Base-by-base conservation (phyloP, 345 rosid species). In the Jatropha curcas region DNA sequence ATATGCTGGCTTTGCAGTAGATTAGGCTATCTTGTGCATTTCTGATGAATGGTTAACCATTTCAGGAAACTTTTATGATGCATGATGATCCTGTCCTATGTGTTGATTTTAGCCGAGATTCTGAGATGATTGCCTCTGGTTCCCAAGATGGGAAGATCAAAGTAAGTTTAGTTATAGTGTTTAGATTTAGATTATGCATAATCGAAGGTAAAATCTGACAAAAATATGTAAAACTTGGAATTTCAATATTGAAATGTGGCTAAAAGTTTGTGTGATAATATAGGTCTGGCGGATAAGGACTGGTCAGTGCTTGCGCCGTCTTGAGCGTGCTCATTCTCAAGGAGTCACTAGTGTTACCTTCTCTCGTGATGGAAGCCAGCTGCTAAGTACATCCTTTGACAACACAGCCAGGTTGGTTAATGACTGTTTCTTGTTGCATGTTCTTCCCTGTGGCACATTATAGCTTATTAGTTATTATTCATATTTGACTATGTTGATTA, bases 41-140 rank as follows among this genome's bases (percentile, higher is more conserved):
- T 78, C 59, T 78, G 7, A 41, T 57, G 25, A 65, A 41, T 14
- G 51, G 22, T 16, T 34, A 1, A 71, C 70, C 80, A 68, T 79
- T 78, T 74, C 92, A 93, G 99, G 98, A 96, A 85, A 88, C 92
- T 71, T 93, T 96, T 84, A 96, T 96, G 98, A 91, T 96, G 98
- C 99, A 96, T 71, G 98, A 96, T 71, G 97, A 93, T 71, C 92
- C 97, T 62, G 93, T 93, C 78, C 94, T 96, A 56, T 93, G 96
- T 85, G 85, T 93, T 84, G 96, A 96, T 79, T 93, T 93, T 83
- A 95, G 99, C 85, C 88, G 91, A 86, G 99, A 95, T 69, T 96
- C 99, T 22, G 98, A 96, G 84, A 83, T 93, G 96, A 87, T 96
- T 82, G 96, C 96, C 31, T 96, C 95, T 69, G 97, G 98, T 57